Evolutionary conservation across 164 flowering plant species (phyloP).

Genomic region (Paratinospora sagittata): DNA sequence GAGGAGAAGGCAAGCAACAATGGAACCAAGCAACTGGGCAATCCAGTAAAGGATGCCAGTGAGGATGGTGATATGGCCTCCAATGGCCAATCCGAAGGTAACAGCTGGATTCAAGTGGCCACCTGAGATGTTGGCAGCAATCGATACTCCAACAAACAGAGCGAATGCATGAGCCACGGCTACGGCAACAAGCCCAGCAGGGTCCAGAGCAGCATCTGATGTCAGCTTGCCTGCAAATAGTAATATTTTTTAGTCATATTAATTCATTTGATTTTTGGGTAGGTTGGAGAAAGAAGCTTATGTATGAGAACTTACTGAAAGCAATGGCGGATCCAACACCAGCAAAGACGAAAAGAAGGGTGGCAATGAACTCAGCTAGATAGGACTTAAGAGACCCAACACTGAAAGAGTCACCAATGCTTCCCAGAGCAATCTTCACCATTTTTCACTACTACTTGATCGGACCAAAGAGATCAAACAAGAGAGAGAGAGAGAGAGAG

Average conservation of each 20-base stretch:
- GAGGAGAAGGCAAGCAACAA: conserved; percentile 65
- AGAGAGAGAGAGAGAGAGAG: background rate
- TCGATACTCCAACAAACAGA: conserved; percentile 64
- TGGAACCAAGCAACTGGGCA: conserved; percentile 66
- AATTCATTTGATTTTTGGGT: background rate
- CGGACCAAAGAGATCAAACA: background rate
- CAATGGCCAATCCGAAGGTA: conserved; percentile 68
- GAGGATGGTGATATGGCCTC: conserved; percentile 66
- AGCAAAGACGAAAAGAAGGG: conserved; percentile 69
- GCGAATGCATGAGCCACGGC: conserved; percentile 75
- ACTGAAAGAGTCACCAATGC: conserved; percentile 54
- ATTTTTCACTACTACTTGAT: conserved; percentile 28
- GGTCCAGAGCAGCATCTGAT: conserved; percentile 48
- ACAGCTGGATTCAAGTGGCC: conserved; percentile 84
- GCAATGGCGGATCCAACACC: conserved; percentile 80
- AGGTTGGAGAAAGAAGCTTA: background rate
- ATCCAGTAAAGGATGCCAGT: conserved; percentile 68
- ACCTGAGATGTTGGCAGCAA: conserved; percentile 77
- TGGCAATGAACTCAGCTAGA: conserved; percentile 62
- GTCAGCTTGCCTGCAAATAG: conserved; percentile 51
- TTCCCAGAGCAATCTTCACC: conserved; percentile 57
- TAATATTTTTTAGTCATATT: too few relatives aligned
- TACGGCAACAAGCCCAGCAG: conserved; percentile 64
- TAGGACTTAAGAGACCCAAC: conserved; percentile 47
- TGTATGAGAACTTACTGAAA: conserved; percentile 30